Conservation (phyloP, 352 stramenopile genomes). For the Achlya hypogyna region DNA sequence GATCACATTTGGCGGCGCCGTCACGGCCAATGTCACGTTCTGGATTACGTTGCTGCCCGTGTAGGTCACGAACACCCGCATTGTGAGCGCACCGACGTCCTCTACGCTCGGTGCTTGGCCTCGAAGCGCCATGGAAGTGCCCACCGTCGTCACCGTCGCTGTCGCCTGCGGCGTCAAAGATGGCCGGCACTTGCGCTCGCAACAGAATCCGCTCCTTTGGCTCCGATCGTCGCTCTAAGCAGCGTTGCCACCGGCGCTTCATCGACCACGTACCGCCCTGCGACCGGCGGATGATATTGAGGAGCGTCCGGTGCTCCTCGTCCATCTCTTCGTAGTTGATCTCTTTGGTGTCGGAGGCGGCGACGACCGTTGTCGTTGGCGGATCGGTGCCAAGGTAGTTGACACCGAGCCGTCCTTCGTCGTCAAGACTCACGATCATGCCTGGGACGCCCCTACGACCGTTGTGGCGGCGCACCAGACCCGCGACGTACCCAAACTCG, state of each 20-base stretch:
- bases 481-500: slow-evolving; percentile 39
- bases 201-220: slow-evolving; percentile 69
- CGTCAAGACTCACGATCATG: slow-evolving; percentile 75
- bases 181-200: slow-evolving; percentile 53
- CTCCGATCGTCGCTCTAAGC: slow-evolving; percentile 41
- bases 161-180: slow-evolving; percentile 42
- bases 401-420: slow-evolving; percentile 58
- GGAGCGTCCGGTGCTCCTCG: slow-evolving; percentile 76
- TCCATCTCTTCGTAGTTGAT: slow-evolving; percentile 90
- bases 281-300: slow-evolving; percentile 78
- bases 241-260: neutral
- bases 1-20: slow-evolving; percentile 49
- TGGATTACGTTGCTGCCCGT: slow-evolving; percentile 50
- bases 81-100: slow-evolving; percentile 43
- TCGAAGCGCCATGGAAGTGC: too few relatives aligned
- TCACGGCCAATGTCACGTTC: slow-evolving; percentile 70
- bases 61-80: slow-evolving; percentile 80
- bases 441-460: slow-evolving; percentile 38
- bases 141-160: too few relatives aligned
- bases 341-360: slow-evolving; percentile 54
- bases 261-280: slow-evolving; percentile 29
- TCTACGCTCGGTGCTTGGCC: too few relatives aligned
- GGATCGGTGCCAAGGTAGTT: slow-evolving; percentile 88
- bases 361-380: slow-evolving; percentile 59
- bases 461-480: neutral